Conservation (phyloP, 148 eudicot species). For the Talinum fruticosum region DNA sequence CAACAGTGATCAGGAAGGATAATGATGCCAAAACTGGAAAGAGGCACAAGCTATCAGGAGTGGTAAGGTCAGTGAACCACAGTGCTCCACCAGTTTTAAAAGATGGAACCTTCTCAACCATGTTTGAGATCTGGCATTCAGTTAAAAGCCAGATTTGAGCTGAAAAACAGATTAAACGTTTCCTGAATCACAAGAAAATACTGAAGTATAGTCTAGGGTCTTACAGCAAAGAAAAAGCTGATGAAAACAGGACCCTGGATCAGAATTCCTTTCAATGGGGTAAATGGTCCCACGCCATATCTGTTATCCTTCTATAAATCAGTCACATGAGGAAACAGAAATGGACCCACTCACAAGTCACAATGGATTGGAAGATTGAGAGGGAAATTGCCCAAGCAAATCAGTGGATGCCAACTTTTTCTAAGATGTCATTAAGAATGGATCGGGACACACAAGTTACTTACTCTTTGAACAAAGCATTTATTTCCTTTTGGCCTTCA, state of each 20-base stretch:
- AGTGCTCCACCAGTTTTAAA: slow-evolving; percentile 64
- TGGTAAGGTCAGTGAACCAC: slow-evolving; percentile 81
- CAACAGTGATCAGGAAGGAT: slow-evolving; percentile 63
- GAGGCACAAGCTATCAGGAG: slow-evolving; percentile 65
- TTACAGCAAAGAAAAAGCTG: slow-evolving; percentile 81
- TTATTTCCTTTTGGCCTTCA: slow-evolving; percentile 49
- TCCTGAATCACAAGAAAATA: neutral
- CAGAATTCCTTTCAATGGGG: slow-evolving; percentile 58
- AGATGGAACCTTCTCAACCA: slow-evolving; percentile 86
- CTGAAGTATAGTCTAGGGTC: slow-evolving; percentile 11
- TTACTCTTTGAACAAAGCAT: slow-evolving; percentile 56
- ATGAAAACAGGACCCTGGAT: slow-evolving; percentile 58
- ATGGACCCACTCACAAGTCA: neutral
- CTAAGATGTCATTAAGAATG: neutral
- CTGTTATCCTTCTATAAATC: slow-evolving; percentile 33
- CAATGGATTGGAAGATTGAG: neutral
- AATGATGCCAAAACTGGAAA: slow-evolving; percentile 63
- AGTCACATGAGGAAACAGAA: neutral
- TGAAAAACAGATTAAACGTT: neutral
- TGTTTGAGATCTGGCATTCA: slow-evolving; percentile 52
- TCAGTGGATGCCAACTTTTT: neutral
- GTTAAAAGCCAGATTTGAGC: slow-evolving; percentile 6
- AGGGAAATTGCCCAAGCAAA: neutral
- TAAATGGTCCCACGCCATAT: slow-evolving; percentile 49
- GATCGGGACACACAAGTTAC: slow-evolving; percentile 17